These are phyloP conservation scores for Rosa persica DNA, from an alignment of 306 rosid species.

Conservation along the genomic window DNA sequence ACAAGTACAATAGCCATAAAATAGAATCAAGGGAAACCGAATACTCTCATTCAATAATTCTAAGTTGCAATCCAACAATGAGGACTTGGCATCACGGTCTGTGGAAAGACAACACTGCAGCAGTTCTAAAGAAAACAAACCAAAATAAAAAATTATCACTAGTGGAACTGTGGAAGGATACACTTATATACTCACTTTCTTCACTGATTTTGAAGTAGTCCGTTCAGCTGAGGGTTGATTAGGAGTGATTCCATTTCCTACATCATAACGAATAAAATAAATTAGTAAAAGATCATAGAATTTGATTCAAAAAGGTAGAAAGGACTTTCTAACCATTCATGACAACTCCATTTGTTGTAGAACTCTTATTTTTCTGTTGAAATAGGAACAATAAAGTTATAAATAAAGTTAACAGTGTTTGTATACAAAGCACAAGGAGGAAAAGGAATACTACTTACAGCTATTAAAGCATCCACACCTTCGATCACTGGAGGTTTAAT, in stretches of 20 bases:
- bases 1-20: background rate
- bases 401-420: constrained; percentile 8
- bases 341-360: constrained; percentile 30
- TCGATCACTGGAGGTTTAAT: constrained; percentile 67
- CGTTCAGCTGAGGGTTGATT: constrained; percentile 46
- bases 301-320: background rate
- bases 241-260: constrained; percentile 37
- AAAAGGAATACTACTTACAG: constrained; percentile 44
- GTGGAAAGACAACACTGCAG: background rate
- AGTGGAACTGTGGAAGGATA: background rate
- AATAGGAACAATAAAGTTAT: constrained; percentile 20
- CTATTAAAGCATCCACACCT: constrained; percentile 62
- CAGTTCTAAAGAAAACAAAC: background rate
- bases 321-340: constrained; percentile 49
- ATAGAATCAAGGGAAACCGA: constrained; percentile 3
- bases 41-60: background rate
- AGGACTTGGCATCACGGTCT: background rate
- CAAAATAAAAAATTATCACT: background rate
- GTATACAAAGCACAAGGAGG: constrained; percentile 11
- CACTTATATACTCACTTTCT: constrained; percentile 46
- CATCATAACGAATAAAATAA: constrained; percentile 21
- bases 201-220: constrained; percentile 63
- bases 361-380: constrained; percentile 54
- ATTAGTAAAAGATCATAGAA: constrained; percentile 16
- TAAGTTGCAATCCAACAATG: background rate